Evolutionary conservation across 148 eudicot species (phyloP).

Genomic region (Cornus controversa): DNA sequence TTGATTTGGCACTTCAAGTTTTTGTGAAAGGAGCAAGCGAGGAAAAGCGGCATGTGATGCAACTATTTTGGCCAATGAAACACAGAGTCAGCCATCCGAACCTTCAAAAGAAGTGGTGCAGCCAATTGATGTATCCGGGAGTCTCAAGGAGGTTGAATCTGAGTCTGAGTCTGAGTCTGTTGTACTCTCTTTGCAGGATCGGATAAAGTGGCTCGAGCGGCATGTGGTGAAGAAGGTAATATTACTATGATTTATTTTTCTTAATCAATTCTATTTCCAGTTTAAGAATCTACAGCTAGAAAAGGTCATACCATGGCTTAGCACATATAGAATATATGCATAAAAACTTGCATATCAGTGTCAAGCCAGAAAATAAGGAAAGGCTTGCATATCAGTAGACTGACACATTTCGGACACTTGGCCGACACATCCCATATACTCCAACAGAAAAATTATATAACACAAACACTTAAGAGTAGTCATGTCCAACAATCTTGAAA

Average conservation of each 20-base stretch:
- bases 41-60: conserved; percentile 39
- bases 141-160: conserved; percentile 35
- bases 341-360: not conserved
- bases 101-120: conserved; percentile 27
- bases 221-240: conserved; percentile 55
- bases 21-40: conserved; percentile 57
- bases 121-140: conserved; percentile 36
- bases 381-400: too few relatives aligned
- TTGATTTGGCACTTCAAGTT: conserved; percentile 18
- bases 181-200: conserved; percentile 45
- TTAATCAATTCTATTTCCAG: not conserved
- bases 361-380: not conserved
- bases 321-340: not conserved
- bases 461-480: too few relatives aligned
- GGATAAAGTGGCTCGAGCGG: conserved; percentile 53
- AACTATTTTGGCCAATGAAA: conserved; percentile 40
- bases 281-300: not conserved
- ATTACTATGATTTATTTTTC: not conserved
- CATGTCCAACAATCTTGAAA: too few relatives aligned
- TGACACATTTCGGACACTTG: too few relatives aligned
- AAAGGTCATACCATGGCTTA: not conserved
- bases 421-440: too few relatives aligned
- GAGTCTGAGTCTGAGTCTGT: conserved; percentile 41
- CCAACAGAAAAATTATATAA: too few relatives aligned
- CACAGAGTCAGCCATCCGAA: conserved; percentile 37